Conservation (phyloP, 2,329 filamentous ascomycete species). For the Raffaelea ambrosiae region DNA sequence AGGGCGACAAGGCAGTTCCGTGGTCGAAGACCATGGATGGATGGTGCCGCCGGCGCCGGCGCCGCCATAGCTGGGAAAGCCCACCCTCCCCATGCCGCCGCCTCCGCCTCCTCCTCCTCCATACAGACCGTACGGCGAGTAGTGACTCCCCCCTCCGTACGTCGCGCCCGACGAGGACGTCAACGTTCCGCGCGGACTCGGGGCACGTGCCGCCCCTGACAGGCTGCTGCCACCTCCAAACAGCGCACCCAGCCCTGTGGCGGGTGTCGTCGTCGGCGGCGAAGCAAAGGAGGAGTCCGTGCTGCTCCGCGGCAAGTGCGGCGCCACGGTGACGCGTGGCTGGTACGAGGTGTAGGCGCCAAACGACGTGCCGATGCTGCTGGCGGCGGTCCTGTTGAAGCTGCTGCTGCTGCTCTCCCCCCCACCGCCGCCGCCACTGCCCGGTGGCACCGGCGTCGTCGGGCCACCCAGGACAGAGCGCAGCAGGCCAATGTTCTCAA, state of each 20-base stretch:
- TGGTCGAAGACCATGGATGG: not conserved
- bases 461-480: not conserved
- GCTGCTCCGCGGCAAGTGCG: not conserved
- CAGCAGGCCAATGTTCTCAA: slow-evolving; percentile 1
- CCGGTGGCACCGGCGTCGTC: not conserved
- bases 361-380: too few species aligned
- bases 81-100: too few species aligned
- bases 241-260: not conserved
- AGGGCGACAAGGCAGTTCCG: not conserved
- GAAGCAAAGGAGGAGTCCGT: not conserved
- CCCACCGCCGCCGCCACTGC: too few species aligned
- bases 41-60: too few species aligned
- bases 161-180: too few species aligned
- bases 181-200: too few species aligned
- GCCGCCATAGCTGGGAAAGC: too few species aligned
- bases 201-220: not conserved
- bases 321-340: not conserved
- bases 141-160: not conserved
- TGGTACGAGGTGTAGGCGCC: not conserved
- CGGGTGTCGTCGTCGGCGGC: not conserved
- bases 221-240: not conserved
- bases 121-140: too few species aligned
- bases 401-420: too few species aligned
- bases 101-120: too few species aligned
- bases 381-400: too few species aligned